These are phyloP conservation scores for Globisporangium iwayamae DNA, from an alignment of 352 stramenopile genomes.

Conservation along the genomic window DNA sequence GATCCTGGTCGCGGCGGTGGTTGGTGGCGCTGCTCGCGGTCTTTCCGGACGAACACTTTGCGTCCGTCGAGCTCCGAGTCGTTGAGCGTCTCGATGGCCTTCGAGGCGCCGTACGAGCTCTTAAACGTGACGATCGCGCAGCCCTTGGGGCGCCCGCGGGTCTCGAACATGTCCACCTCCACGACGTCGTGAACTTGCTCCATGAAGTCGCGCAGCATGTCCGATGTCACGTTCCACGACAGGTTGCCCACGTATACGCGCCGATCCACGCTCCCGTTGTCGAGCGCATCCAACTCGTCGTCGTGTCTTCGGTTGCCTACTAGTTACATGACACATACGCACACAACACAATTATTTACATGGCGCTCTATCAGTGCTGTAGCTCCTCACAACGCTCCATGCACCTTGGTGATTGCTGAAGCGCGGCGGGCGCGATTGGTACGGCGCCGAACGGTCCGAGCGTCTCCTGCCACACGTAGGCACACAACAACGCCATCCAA, in stretches of 20 bases:
- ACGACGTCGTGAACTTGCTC: constrained; percentile 60
- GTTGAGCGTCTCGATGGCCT: constrained; percentile 86
- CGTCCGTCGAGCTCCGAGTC: constrained; percentile 90
- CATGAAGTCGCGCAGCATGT: constrained; percentile 86
- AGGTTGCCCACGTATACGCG: constrained; percentile 87
- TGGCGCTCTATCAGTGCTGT: neutral
- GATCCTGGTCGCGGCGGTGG: constrained; percentile 25
- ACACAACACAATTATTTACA: neutral
- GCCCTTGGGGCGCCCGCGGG: constrained; percentile 81
- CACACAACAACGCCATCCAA: neutral
- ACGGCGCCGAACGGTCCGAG: constrained; percentile 54
- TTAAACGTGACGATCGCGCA: constrained; percentile 94
- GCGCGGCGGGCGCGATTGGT: constrained; percentile 28
- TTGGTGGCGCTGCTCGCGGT: constrained; percentile 69
- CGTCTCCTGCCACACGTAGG: constrained; percentile 42
- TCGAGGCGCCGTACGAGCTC: constrained; percentile 68
- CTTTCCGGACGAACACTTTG: constrained; percentile 94
- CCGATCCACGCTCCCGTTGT: constrained; percentile 18
- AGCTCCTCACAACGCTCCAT: neutral
- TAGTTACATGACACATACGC: neutral
- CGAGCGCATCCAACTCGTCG: constrained; percentile 9
- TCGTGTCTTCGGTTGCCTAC: neutral
- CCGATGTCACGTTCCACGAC: constrained; percentile 79
- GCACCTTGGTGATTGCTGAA: constrained; percentile 13
- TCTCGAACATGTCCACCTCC: constrained; percentile 58